These are phyloP conservation scores for Hypoxylon sp. DNA, from an alignment of 2,329 filamentous ascomycete genomes.

Conservation along the genomic window DNA sequence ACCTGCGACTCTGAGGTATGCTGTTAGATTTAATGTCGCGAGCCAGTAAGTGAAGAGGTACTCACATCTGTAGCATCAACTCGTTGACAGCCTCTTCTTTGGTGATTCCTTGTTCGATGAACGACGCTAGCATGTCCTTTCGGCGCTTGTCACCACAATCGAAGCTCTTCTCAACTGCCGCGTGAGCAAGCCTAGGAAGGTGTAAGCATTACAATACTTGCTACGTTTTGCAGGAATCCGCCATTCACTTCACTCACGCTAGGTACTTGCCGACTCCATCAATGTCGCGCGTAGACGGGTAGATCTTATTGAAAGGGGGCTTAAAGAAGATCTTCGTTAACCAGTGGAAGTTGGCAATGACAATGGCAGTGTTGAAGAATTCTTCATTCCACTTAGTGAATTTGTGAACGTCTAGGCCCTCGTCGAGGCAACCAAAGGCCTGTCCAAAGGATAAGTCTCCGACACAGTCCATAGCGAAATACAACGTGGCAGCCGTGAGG, in stretches of 20 bases:
- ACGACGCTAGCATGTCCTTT: constrained; percentile 22
- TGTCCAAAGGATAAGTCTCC: constrained; percentile 56
- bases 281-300: constrained; percentile 26
- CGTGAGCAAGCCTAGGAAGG: constrained; percentile 22
- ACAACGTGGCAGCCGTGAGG: constrained; percentile 53
- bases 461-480: constrained; percentile 60
- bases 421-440: constrained; percentile 56
- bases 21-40: not conserved
- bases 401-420: constrained; percentile 54
- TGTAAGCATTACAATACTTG: constrained; percentile 3
- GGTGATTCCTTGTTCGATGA: constrained; percentile 36
- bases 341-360: constrained; percentile 44
- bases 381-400: constrained; percentile 51
- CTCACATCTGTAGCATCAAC: constrained; percentile 39
- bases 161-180: constrained; percentile 25
- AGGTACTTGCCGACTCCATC: constrained; percentile 40
- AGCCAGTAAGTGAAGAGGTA: not conserved
- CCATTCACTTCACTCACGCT: constrained; percentile 36
- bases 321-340: constrained; percentile 39
- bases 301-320: constrained; percentile 36
- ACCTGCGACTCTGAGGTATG: constrained; percentile 55
- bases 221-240: not conserved
- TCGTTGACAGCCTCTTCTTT: constrained; percentile 39
- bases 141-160: constrained; percentile 6
- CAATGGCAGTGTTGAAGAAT: constrained; percentile 43